Evolutionary conservation across 805 yeast species (phyloP), one percentile per base, ranked within the genome.

Genomic region (Torulaspora maleeae): DNA sequence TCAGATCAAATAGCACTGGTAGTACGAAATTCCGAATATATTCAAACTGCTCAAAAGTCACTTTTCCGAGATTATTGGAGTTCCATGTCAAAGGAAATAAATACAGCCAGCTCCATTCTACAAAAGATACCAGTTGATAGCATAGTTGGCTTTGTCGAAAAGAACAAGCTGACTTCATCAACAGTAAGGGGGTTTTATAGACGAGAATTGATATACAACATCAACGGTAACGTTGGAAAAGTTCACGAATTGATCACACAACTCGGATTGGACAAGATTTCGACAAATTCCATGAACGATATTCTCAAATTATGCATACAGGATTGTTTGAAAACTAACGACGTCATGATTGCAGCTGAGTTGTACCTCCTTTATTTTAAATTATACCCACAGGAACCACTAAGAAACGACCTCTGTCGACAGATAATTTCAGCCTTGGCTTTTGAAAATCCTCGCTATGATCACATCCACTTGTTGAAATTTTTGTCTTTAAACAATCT

Each of bases 391-490:
- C 19, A 47, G 2, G 48, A 43, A 13, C 15, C 24, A 4, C 37
- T 53, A 6, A 41, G 50, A 20, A 15, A 36, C 7, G 28, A 24
- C 8, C 25, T 48, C 4, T 48, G 53, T 1, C 35, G 43, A 1
- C 37, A 38, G 22, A 41, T 60, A 8, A 35, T 60, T 4, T 42
- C 56, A n/a, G 48, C 51, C 2, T 29, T 60, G 6, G 47, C 61
- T 17, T 57, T 52, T 28, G 47, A 49, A 15, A 43, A 58, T 36
- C 65, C 66, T 2, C 44, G 38, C 22, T 48, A 41, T 36, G 61
- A 60, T 38, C 41, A 47, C 5, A 9, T 51, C 2, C 53, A 53
- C 25, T 34, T 62, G 9, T 27, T 44, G 12, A 53, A 53, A 25
- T 52, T 48, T 27, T 22, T 55, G 9, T 39, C 33, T 24, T 22